Percentiles rank a stretch among this genome's conserved stretches.
phyloP scores from a whole-genome alignment of 2,329 filamentous ascomycete genomes.

The Penicillium sp. region DNA sequence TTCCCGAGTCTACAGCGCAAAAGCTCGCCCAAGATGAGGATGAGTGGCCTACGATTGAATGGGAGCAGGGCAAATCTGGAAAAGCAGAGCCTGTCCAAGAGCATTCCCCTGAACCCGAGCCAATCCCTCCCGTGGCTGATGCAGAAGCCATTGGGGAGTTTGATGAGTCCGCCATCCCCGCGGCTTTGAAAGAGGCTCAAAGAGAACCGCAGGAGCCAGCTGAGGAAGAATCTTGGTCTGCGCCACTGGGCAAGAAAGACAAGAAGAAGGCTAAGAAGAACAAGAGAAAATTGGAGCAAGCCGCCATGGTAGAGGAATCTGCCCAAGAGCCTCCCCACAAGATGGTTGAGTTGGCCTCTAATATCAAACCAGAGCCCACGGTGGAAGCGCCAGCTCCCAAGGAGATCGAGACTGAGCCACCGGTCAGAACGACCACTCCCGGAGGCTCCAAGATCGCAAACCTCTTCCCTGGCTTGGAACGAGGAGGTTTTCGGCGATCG shows the following conservation, averaged over 20 bases:
- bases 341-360: constrained; percentile 6
- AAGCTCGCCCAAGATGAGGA: constrained; percentile 27
- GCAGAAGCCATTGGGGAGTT: constrained; percentile 26
- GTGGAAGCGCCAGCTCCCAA: constrained; percentile 13
- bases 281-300: constrained; percentile 26
- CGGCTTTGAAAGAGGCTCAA: constrained; percentile 18
- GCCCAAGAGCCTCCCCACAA: constrained; percentile 9
- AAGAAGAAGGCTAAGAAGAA: constrained; percentile 30
- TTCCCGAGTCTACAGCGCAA: background rate
- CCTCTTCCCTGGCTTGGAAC: constrained; percentile 36
- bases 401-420: constrained; percentile 20
- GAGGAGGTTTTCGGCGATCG: constrained; percentile 30
- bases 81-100: constrained; percentile 22
- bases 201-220: constrained; percentile 3
- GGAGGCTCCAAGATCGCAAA: constrained; percentile 29
- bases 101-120: constrained; percentile 21
- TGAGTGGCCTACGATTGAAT: constrained; percentile 37
- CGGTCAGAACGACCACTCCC: constrained; percentile 17
- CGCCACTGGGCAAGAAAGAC: constrained; percentile 25
- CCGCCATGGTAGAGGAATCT: constrained; percentile 7
- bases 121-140: constrained; percentile 18
- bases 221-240: constrained; percentile 12
- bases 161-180: constrained; percentile 25
- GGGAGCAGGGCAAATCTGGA: constrained; percentile 29
- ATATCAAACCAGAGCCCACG: constrained; percentile 1